Conservation (phyloP, 1,284 basidiomycete species). For the Sanghuangporus weigelae region DNA sequence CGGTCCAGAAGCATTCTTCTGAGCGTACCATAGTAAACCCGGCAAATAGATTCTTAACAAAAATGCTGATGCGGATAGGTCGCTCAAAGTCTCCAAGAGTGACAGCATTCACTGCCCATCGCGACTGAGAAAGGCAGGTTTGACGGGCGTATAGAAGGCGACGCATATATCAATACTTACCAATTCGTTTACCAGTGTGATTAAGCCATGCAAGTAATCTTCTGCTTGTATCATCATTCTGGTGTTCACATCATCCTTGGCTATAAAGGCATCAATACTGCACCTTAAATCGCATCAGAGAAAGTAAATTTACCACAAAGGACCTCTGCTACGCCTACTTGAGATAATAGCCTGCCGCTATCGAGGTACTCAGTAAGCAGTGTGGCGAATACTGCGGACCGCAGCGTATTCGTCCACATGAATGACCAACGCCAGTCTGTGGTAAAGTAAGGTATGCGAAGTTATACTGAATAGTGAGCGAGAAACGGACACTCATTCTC, state of each 20-base stretch:
- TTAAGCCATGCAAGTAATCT: slow-evolving; percentile 83
- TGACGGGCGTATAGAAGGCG: background rate
- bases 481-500: slow-evolving; percentile 44
- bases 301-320: slow-evolving; percentile 62
- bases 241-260: slow-evolving; percentile 66
- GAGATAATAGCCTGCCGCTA: slow-evolving; percentile 52
- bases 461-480: background rate
- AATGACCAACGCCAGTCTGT: slow-evolving; percentile 74
- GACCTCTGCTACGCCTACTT: slow-evolving; percentile 44
- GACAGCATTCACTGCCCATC: slow-evolving; percentile 78
- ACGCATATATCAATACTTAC: slow-evolving; percentile 35
- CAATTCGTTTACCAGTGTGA: slow-evolving; percentile 77
- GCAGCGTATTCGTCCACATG: slow-evolving; percentile 65
- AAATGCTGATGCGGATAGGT: slow-evolving; percentile 72
- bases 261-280: slow-evolving; percentile 32
- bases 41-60: slow-evolving; percentile 77
- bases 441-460: background rate
- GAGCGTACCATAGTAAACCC: slow-evolving; percentile 72
- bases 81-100: slow-evolving; percentile 79
- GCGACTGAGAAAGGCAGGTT: slow-evolving; percentile 45
- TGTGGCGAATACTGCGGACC: slow-evolving; percentile 60
- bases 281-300: slow-evolving; percentile 8
- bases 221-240: slow-evolving; percentile 64
- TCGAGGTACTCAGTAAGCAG: slow-evolving; percentile 64
- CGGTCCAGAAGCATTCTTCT: background rate